These are phyloP conservation scores for Xylaria hypoxylon DNA, from an alignment of 2,329 filamentous ascomycete genomes.

Conservation along the genomic window DNA sequence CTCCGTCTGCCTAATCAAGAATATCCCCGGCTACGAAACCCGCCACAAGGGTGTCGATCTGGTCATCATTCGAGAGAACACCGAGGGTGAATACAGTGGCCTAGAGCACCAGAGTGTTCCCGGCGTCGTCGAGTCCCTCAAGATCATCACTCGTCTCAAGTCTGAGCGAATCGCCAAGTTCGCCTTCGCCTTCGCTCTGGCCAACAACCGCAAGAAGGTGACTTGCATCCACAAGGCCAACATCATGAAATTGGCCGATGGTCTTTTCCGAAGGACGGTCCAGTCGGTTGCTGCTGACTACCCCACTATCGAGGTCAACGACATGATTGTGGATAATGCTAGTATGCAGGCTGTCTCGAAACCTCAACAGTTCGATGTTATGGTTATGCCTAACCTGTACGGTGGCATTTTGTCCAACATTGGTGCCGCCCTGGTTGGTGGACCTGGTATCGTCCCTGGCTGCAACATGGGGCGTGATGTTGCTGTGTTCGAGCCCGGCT, in stretches of 20 bases:
- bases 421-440: slow-evolving; percentile 94
- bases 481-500: slow-evolving; percentile 98
- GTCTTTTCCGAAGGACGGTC: slow-evolving; percentile 98
- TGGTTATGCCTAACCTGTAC: slow-evolving; percentile 99
- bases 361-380: slow-evolving; percentile 98
- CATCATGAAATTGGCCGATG: slow-evolving; percentile 99
- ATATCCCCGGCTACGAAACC: slow-evolving; percentile 98
- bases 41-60: slow-evolving; percentile 97
- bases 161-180: slow-evolving; percentile 99
- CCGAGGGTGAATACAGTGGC: slow-evolving; percentile 99
- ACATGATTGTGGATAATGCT: slow-evolving; percentile 99
- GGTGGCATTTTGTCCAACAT: slow-evolving; percentile 99
- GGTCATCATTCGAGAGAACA: slow-evolving; percentile 99
- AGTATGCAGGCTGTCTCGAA: slow-evolving; percentile 98
- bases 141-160: slow-evolving; percentile 99
- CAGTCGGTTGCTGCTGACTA: slow-evolving; percentile 93
- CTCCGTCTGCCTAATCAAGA: slow-evolving; percentile 98
- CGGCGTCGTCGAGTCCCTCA: slow-evolving; percentile 98
- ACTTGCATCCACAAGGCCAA: slow-evolving; percentile 99
- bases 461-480: slow-evolving; percentile 99
- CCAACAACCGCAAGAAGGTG: slow-evolving; percentile 99
- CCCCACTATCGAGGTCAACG: slow-evolving; percentile 93
- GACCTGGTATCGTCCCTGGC: slow-evolving; percentile 95
- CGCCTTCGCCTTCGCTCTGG: slow-evolving; percentile 95
- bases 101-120: slow-evolving; percentile 97